phyloP scores from a whole-genome alignment of 2,329 filamentous ascomycete species.

The Apiospora saccharicola region DNA sequence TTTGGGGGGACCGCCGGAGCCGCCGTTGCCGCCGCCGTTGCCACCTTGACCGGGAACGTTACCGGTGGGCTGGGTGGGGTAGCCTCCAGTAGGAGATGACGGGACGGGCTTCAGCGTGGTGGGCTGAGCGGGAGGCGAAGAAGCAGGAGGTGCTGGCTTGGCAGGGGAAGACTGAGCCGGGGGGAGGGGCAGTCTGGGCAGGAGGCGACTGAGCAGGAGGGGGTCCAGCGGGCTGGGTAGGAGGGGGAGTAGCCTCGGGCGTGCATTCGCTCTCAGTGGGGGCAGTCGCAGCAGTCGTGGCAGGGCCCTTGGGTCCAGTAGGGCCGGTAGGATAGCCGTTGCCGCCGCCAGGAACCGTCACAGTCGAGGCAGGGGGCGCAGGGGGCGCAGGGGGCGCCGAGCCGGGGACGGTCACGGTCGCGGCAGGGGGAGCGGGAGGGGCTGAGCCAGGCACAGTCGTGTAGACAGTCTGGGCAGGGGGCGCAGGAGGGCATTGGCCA shows the following conservation, averaged over 20 bases:
- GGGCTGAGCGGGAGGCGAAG: background rate
- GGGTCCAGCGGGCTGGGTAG: background rate
- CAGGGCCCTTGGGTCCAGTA: background rate
- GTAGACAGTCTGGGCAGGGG: background rate
- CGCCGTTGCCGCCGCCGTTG: background rate
- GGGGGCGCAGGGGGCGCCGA: background rate
- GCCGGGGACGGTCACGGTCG: background rate
- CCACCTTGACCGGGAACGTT: background rate
- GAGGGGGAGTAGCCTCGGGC: background rate
- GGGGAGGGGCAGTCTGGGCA: background rate
- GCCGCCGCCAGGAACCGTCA: background rate
- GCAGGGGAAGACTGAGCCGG: background rate
- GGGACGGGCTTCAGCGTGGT: slow-evolving; percentile 10
- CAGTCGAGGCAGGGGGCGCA: too few species aligned
- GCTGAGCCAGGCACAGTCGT: background rate
- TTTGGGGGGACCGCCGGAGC: background rate
- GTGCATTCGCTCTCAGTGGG: background rate
- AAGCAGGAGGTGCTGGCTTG: background rate
- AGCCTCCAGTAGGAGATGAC: background rate
- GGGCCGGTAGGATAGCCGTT: slow-evolving; percentile 7
- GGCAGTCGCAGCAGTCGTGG: background rate
- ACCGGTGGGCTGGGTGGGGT: background rate
- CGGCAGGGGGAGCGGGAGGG: background rate
- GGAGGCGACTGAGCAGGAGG: background rate
- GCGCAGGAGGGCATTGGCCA: background rate